Evolutionary conservation across 2,329 filamentous ascomycete species (phyloP), one percentile per base, ranked within the genome.

Genomic region (Chaetomium olivaceum): DNA sequence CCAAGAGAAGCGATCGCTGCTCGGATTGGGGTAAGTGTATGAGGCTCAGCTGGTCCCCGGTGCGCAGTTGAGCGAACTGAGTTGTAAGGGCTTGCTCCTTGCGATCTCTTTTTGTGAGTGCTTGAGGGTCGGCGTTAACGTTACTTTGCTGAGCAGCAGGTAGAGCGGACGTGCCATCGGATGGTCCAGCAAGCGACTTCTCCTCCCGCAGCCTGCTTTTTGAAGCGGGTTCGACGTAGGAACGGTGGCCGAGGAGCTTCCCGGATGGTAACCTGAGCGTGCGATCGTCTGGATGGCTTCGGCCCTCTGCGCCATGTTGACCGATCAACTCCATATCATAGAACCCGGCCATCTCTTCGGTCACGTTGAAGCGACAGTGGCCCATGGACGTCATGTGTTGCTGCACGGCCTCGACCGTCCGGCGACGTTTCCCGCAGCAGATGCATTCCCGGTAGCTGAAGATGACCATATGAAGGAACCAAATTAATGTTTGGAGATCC

Each of bases 301-400:
- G 50, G 19, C n/a, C 31, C 3, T 48, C 57, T 21, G 50, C 19
- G 8, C n/a, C 27, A 25, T 60, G 61, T 23, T 43, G 50, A 76
- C n/a, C 14, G 4, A 61, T 36, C 7, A 51, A 39, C 7, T 58
- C 52, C 54, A 36, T 70, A 11, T 80, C 74, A 61, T 80, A 83
- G 60, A 82, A 81, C 2, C 81, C 78, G 27, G 72, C 69, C 14
- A 76, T 77, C 51, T 82, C 80, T 0, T 73, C 71, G 0, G 73
- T 61, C 0, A 80, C 69, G 33, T 82, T 75, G 46, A 83, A 74
- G 25, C 73, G 77, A 69, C 82, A 85, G 64, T 85, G 82, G 0
- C 80, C 79, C 57, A 81, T 84, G 2, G 74, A 77, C 0, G 74
- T 69, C 82, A 85, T 85, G 62, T 85, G 84, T 43, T 83, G 81